Base-by-base conservation (phyloP, 306 rosid species). In the Begonia fuchsioides region DNA sequence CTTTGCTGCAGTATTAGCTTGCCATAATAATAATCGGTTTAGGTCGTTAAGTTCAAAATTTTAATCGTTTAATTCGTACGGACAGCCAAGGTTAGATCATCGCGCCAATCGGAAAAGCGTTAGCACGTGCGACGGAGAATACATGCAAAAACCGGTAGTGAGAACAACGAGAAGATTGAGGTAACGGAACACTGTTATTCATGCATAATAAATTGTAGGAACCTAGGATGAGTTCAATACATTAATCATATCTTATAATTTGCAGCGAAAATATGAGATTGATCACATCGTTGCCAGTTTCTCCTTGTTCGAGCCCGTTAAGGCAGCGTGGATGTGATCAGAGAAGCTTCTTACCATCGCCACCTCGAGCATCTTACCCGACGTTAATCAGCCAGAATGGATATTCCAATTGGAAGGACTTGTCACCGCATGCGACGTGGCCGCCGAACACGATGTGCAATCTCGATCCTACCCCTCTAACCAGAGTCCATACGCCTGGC, bases 231-330 rank as follows among this genome's bases (percentile, higher is more conserved):
- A 19, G 4, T 19, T 19, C 26, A 19, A 19, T 19, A 19, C 26
- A 19, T 2, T 19, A 19, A 2, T 19, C 26, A 19, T 19, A 19
- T 19, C 26, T 19, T 19, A 19, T 13, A 54, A 20, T 69, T 54
- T 68, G 61, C 74, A 90, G 98, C 47, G 98, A 82, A 13, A 76
- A 64, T 54, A 12, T 54, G 49, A 75, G 87, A 71, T 59, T 55
- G 66, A 90, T 85, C 56, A 63, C 92, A 19, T 90, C 98, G 47
- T 64, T 85, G 69, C 98, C 94, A 0, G 98, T 85, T 11, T 90
- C 98, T 45, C 98, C 98, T 39, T 68, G 78, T 64, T 90, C 98
- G 49, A 90, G 98, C 70, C 98, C 98, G 12, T 62, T 90, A 64
- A 73, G 94, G 62, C 85, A 74, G 18, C 56, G 64, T 43, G 77